Percentiles rank a stretch among this genome's conserved stretches.
These are phyloP conservation scores for Aspergillus incahuasiensis DNA, from an alignment of 495 filamentous ascomycete genomes.

Conservation along the genomic window DNA sequence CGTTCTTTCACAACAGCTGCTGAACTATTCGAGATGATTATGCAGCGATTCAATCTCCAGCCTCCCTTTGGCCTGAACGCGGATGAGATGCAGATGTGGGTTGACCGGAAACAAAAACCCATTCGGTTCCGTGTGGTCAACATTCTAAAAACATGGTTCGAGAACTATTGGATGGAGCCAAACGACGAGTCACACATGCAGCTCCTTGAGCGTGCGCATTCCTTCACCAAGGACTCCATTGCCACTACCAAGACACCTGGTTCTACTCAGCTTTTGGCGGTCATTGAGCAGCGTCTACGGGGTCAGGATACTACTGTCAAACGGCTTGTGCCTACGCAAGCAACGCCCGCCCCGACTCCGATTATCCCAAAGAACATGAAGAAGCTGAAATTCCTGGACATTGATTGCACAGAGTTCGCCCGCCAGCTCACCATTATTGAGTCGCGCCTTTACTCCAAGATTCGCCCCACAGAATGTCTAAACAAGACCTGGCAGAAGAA, in stretches of 20 bases:
- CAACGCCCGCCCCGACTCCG: constrained; percentile 70
- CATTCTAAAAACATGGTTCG: constrained; percentile 96
- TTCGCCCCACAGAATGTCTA: constrained; percentile 90
- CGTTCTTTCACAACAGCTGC: constrained; percentile 86
- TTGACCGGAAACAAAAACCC: constrained; percentile 88
- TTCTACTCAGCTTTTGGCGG: constrained; percentile 69
- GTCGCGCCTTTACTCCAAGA: constrained; percentile 88
- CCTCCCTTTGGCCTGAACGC: constrained; percentile 78
- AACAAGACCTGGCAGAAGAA: constrained; percentile 99
- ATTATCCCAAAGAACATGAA: constrained; percentile 99
- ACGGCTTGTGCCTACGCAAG: constrained; percentile 79
- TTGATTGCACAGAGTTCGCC: constrained; percentile 92
- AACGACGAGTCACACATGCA: constrained; percentile 76
- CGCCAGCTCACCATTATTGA: constrained; percentile 96
- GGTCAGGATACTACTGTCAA: constrained; percentile 87
- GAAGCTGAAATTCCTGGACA: constrained; percentile 97
- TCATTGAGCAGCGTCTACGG: constrained; percentile 79
- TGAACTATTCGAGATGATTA: constrained; percentile 89
- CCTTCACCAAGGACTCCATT: constrained; percentile 86
- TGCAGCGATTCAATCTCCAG: constrained; percentile 85
- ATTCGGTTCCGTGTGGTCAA: constrained; percentile 96
- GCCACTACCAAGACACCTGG: constrained; percentile 90
- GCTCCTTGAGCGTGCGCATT: constrained; percentile 80
- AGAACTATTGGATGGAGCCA: constrained; percentile 97
- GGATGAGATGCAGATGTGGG: constrained; percentile 79